Evolutionary conservation across 169 alveolate species (phyloP).

Genomic region (Plasmodium relictum): DNA sequence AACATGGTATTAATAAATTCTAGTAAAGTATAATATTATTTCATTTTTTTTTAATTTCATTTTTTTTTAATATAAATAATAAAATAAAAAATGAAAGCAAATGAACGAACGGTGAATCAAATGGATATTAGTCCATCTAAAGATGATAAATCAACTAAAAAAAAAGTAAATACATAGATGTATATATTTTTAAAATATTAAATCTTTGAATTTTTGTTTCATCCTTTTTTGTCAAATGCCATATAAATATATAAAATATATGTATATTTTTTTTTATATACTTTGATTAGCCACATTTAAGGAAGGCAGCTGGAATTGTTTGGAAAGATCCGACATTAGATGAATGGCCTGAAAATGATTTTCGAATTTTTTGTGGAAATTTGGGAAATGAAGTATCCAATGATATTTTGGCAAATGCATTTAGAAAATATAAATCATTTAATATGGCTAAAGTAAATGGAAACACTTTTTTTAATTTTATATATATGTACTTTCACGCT

Average conservation of each 20-base stretch:
- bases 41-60: not conserved
- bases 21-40: not conserved
- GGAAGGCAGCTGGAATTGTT: slow-evolving; percentile 97
- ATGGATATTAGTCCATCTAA: slow-evolving; percentile 1
- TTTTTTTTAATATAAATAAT: not conserved
- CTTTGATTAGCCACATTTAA: slow-evolving; percentile 79
- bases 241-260: slow-evolving; percentile 11
- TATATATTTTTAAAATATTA: not conserved
- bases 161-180: slow-evolving; percentile 15
- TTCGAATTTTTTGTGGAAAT: slow-evolving; percentile 97
- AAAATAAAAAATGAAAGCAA: slow-evolving; percentile 1
- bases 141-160: slow-evolving; percentile 6
- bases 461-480: not conserved
- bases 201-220: not conserved
- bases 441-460: slow-evolving; percentile 86
- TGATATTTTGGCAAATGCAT: slow-evolving; percentile 96
- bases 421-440: slow-evolving; percentile 95
- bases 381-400: slow-evolving; percentile 98
- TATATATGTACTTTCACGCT: not conserved
- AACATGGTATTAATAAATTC: no score
- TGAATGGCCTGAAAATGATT: slow-evolving; percentile 98
- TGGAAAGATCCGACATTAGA: slow-evolving; percentile 98
- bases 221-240: not conserved
- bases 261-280: slow-evolving; percentile 16
- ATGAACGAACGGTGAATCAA: not conserved